Evolutionary conservation across 257 asterid species (phyloP).

Genomic region (Capsicum baccatum): DNA sequence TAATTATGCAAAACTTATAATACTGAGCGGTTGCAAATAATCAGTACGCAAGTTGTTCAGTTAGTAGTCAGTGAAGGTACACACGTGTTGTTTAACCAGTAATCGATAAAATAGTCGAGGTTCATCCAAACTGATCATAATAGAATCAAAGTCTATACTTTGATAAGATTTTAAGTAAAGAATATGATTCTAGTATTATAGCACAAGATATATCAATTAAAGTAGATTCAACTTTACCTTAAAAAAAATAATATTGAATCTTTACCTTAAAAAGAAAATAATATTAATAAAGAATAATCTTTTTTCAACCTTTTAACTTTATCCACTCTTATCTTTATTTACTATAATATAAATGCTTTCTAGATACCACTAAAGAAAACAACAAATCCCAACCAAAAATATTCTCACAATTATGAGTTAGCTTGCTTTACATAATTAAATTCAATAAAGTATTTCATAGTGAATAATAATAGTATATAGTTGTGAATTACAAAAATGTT

Average conservation of each 20-base stretch:
- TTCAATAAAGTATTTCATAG: background rate
- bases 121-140: no score
- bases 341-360: background rate
- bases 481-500: background rate
- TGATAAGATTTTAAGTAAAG: slow-evolving; percentile 26
- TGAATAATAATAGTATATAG: background rate
- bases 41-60: background rate
- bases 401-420: slow-evolving; percentile 14
- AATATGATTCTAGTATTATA: slow-evolving; percentile 13
- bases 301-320: background rate
- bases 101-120: background rate
- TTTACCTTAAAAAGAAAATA: background rate
- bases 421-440: background rate
- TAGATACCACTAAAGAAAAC: background rate
- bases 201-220: background rate
- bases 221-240: background rate
- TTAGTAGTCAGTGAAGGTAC: background rate
- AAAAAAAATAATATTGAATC: background rate
- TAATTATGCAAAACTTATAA: background rate
- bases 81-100: background rate
- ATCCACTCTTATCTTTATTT: background rate
- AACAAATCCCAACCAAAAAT: slow-evolving; percentile 21
- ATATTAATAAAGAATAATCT: background rate
- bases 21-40: background rate
- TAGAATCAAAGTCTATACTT: background rate